Base-by-base conservation (phyloP, 2,329 filamentous ascomycete species). In the Aspergillus glaucus region DNA sequence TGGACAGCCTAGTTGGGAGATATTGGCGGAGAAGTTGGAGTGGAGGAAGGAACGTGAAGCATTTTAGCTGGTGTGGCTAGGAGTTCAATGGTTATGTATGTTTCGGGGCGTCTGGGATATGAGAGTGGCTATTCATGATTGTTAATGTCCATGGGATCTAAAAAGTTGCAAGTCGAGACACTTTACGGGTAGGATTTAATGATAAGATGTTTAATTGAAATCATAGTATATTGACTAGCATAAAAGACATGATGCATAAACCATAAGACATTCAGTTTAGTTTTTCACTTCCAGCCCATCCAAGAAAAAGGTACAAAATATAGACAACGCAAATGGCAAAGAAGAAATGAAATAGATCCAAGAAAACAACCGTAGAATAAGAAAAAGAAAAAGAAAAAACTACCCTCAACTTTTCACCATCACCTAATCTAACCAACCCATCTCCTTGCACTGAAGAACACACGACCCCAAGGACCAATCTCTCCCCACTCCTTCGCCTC, bases 391-490 rank as follows among this genome's bases (percentile, higher is more conserved):
- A 22, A 21, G 6, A 21, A n/a, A 41, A 41, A 40, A 22, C 19
- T 7, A n/a, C 19, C 15, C 10, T 19, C 36, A 10, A 39, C 36
- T 19, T 39, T 39, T 32, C 3, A 42, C 19, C 6, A 24, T 3
- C 26, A 47, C 26, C 22, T 4, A 47, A 21, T 50, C 48, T 65
- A 85, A 47, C 87, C 88, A 61, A 94, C 87, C 91, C 91, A 95
- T 67, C 84, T 80, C 66, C 91, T 85, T 5, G 88, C 90, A 64
- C 87, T 95, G 74, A 83, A 84, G 74, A 95, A 95, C 73, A 95
- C 78, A 62, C 88, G 79, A 54, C 86, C 77, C 90, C 90, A 95
- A 17, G 91, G 89, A 1, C 88, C 87, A 64, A 85, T 86, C 57
- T 90, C 85, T 24, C 87, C 88, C 86, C 87, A 91, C 53, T 84